Percentiles rank a stretch among this genome's conserved stretches.
Evolutionary conservation across 2,329 filamentous ascomycete genomes (phyloP).

Genomic region (Aspergillus pseudonomiae): DNA sequence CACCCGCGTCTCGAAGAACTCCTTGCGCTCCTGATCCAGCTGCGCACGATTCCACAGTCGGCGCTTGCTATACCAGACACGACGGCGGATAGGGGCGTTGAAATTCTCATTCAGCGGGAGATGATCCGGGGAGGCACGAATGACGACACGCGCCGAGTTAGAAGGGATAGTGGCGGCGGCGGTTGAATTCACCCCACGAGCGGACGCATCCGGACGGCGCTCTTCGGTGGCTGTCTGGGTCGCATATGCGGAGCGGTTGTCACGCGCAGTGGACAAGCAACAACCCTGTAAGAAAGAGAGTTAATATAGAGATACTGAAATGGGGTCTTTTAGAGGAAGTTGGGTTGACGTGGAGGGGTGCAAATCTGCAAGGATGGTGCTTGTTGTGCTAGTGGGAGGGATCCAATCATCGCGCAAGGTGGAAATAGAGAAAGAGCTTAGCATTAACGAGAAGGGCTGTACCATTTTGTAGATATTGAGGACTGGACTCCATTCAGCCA

Average conservation of each 20-base stretch:
- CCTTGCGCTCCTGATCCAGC: conserved; percentile 71
- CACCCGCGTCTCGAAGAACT: conserved; percentile 90
- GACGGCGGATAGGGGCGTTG: conserved; percentile 68
- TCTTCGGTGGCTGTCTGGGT: conserved; percentile 27
- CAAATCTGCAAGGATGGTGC: conserved; percentile 5
- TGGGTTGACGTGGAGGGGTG: not conserved
- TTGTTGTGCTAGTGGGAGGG: not conserved
- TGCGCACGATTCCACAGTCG: conserved; percentile 70
- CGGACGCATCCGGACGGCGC: conserved; percentile 24
- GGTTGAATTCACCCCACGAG: conserved; percentile 16
- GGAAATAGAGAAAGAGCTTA: not conserved
- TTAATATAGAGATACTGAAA: not conserved
- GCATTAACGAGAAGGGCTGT: conserved; percentile 4
- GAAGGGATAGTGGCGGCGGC: conserved; percentile 16
- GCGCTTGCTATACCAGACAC: conserved; percentile 66
- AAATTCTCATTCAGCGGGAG: conserved; percentile 60
- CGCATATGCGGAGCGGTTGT: conserved; percentile 28
- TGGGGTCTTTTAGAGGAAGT: not conserved
- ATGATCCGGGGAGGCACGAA: conserved; percentile 16
- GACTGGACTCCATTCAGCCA: conserved; percentile 31
- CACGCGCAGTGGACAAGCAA: conserved; percentile 43
- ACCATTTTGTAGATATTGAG: conserved; percentile 40
- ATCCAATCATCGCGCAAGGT: not conserved
- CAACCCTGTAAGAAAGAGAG: conserved; percentile 37
- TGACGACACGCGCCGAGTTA: conserved; percentile 18